Evolutionary conservation across 2,329 filamentous ascomycete species (phyloP), one percentile per base, ranked within the genome.

Genomic region (Diaporthe citriasiana): DNA sequence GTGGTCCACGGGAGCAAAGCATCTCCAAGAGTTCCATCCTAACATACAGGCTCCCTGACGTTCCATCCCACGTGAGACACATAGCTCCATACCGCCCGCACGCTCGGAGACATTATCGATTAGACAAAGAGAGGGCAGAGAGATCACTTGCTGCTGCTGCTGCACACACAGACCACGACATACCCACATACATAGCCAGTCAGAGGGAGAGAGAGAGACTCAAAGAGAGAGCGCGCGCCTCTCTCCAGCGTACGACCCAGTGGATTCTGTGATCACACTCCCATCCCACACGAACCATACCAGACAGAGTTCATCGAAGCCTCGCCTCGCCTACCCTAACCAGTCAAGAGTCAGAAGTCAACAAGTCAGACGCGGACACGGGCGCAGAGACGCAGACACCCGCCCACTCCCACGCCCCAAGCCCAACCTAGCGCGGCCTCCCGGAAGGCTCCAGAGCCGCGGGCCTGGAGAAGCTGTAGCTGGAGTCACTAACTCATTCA

Each of bases 11-110:
- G 57, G 63, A 33, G 38, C 57, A 60, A 30, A 66, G 60, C 60
- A 51, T 35, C 45, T 66, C 45, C 4, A 19, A 50, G 22, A 51
- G 45, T 40, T 40, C 63, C 63, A 40, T 68, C 63, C 63, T 27
- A 53, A 53, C 45, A 68, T 40, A 68, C 63, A 53, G 53, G 63
- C 63, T 40, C 30, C 63, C 45, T 66, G 30, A 51, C 60, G 33
- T 8, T 35, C 60, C 60, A 53, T 68, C 63, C 63, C 63, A 53
- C 63, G 63, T 68, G 63, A 68, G 63, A 68, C 33, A 68, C 13
- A 50, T 35, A 35, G 40, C 17, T 4, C 27, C 59, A 66, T 5
- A 51, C 12, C 12, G 12, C 60, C 35, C 45, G 12, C 60, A 35
- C 42, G 15, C 19, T 10, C 60, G n/a, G n/a, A 35, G 19, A 27